phyloP scores from a whole-genome alignment of 2,329 filamentous ascomycete genomes.

The Colletotrichum acutatum region DNA sequence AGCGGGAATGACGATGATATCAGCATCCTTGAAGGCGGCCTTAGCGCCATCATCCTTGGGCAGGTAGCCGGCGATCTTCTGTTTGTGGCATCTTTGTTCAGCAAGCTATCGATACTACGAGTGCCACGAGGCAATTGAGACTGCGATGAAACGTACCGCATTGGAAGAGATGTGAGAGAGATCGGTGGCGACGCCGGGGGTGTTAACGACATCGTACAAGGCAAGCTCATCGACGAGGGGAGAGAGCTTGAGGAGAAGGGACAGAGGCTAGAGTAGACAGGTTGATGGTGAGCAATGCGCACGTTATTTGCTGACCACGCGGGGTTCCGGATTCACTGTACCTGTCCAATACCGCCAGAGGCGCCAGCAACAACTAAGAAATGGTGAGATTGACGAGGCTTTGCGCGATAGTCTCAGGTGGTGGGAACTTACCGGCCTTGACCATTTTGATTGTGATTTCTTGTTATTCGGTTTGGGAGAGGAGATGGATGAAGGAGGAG shows the following conservation, averaged over 20 bases:
- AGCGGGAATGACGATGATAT: constrained; percentile 96
- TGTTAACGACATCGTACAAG: constrained; percentile 99
- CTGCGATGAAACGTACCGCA: constrained; percentile 65
- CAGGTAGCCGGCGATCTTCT: constrained; percentile 91
- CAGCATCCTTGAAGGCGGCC: constrained; percentile 88
- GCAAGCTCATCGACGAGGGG: constrained; percentile 91
- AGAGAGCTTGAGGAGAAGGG: constrained; percentile 92
- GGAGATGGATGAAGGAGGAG: not conserved
- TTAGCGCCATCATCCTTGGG: constrained; percentile 88
- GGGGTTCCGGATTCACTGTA: constrained; percentile 52
- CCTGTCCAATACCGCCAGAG: constrained; percentile 98
- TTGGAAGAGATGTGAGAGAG: constrained; percentile 96
- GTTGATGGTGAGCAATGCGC: constrained; percentile 37
- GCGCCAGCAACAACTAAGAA: constrained; percentile 85
- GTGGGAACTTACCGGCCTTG: constrained; percentile 65
- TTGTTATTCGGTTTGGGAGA: constrained; percentile 24
- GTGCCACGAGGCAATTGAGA: not conserved
- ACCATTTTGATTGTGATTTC: constrained; percentile 59
- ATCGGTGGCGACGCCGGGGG: constrained; percentile 93
- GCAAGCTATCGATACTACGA: not conserved
- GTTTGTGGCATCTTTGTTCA: constrained; percentile 13
- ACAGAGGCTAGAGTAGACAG: constrained; percentile 76
- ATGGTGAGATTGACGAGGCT: constrained; percentile 3
- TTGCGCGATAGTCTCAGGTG: not conserved
- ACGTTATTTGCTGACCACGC: constrained; percentile 6